These are phyloP conservation scores for Diaporthe sp. DNA, from an alignment of 2,329 filamentous ascomycete genomes.

Conservation along the genomic window DNA sequence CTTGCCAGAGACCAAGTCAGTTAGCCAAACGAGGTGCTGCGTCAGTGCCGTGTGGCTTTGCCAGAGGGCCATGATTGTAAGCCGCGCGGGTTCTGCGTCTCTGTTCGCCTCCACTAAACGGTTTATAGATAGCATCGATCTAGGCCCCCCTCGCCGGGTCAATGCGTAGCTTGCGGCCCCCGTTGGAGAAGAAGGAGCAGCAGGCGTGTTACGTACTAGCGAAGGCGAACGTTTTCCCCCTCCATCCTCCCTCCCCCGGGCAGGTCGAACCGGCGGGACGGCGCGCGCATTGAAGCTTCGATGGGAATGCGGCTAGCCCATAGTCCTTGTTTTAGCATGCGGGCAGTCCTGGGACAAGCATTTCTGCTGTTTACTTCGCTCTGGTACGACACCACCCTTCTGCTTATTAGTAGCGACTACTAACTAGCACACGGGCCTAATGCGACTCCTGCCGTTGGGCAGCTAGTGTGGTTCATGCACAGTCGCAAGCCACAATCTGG, in stretches of 20 bases:
- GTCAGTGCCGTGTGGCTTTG: slow-evolving; percentile 26
- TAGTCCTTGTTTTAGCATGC: slow-evolving; percentile 8
- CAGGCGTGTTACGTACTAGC: slow-evolving; percentile 3
- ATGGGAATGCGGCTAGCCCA: slow-evolving; percentile 22
- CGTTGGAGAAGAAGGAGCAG: neutral
- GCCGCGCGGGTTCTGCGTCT: neutral
- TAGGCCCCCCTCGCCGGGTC: neutral
- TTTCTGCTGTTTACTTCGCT: neutral
- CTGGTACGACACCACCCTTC: neutral
- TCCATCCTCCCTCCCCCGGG: neutral
- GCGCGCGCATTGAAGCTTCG: slow-evolving; percentile 28
- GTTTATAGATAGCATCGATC: slow-evolving; percentile 28
- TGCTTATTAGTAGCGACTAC: neutral
- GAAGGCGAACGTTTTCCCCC: slow-evolving; percentile 2
- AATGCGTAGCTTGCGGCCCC: slow-evolving; percentile 14
- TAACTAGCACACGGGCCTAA: neutral
- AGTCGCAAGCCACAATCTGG: neutral
- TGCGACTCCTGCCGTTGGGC: slow-evolving; percentile 22
- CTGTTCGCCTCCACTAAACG: slow-evolving; percentile 29
- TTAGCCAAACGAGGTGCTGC: slow-evolving; percentile 22
- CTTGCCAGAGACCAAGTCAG: slow-evolving; percentile 26
- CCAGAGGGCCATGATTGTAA: neutral
- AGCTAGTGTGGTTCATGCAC: slow-evolving; percentile 32
- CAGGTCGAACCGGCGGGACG: slow-evolving; percentile 29
- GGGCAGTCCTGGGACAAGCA: neutral